Evolutionary conservation across 306 rosid genomes (phyloP).

Genomic region (Cucurbita moschata): DNA sequence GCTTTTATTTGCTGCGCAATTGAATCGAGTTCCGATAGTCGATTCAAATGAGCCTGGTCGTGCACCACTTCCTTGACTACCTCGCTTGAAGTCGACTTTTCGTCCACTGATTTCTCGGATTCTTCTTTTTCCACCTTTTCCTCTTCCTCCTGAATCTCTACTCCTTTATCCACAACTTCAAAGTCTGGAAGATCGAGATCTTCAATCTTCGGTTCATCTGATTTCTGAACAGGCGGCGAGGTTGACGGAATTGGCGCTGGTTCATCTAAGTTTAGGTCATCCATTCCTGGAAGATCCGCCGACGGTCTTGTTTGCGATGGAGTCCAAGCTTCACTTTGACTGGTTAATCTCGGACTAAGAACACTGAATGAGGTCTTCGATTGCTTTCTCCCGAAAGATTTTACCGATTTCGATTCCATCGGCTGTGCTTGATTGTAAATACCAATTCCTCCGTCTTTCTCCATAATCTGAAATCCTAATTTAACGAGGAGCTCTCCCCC

Average conservation of each 20-base stretch:
- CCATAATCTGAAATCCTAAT: conserved; percentile 90
- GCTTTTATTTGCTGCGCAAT: conserved; percentile 92
- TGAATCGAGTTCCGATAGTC: conserved; percentile 67
- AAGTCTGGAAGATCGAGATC: conserved; percentile 82
- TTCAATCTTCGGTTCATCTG: conserved; percentile 33
- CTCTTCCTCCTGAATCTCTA: conserved; percentile 55
- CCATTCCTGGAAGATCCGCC: conserved; percentile 53
- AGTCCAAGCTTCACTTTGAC: conserved; percentile 52
- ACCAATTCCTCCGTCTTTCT: conserved; percentile 78
- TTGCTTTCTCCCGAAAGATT: conserved; percentile 56
- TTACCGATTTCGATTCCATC: conserved; percentile 26
- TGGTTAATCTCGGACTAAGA: conserved; percentile 64
- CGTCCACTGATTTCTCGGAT: conserved; percentile 32
- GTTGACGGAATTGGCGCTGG: conserved; percentile 40
- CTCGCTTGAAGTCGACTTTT: conserved; percentile 40
- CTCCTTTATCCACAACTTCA: conserved; percentile 82
- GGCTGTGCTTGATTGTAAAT: conserved; percentile 36
- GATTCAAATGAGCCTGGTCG: conserved; percentile 37
- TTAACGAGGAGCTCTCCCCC: conserved; percentile 82
- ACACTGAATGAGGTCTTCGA: conserved; percentile 84
- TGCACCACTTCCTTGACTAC: conserved; percentile 71
- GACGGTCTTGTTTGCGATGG: conserved; percentile 22
- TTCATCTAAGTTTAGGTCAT: conserved; percentile 81
- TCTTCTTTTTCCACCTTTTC: conserved; percentile 21
- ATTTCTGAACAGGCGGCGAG: conserved; percentile 25